Evolutionary conservation across 495 filamentous ascomycete species (phyloP), one percentile per base, ranked within the genome.

Genomic region (Penicillium canariense): DNA sequence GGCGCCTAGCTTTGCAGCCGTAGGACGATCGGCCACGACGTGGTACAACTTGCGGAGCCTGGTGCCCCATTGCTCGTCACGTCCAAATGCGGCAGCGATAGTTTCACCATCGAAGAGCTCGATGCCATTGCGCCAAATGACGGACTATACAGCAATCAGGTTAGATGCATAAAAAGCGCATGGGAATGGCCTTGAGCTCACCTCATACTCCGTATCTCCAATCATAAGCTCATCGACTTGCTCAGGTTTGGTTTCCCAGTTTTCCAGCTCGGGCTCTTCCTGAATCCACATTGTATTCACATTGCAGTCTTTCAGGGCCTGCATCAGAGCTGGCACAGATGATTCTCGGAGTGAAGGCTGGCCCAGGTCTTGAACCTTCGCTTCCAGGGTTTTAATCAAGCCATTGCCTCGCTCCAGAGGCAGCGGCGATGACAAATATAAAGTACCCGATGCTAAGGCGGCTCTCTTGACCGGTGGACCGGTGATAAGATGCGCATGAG

Each of bases 51-150:
- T 72, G 54, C 72, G 70, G 15, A 75, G 62, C 31, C 63, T 61
- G 8, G 54, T 48, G 5, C 67, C 68, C 67, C 64, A 69, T 51
- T 59, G 17, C 18, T 53, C 32, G 26, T 70, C 56, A 26, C 56
- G 56, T 9, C 69, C 63, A 38, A 73, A 73, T 12, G 69, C 70
- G 7, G 62, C 59, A 23, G 63, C 56, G 12, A 73, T 72, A 0
- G 63, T 61, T 38, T 60, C 26, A 17, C 65, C 65, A 15, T 69
- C 60, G 5, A 68, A 48, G 3, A 60, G 53, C 18, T 75, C 72
- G 48, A 73, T 59, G 2, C 72, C 72, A 28, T 73, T 69, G n/a
- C 72, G 62, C 72, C 72, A 75, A 12, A 75, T 73, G 25, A 72
- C 63, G 2, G 72, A 73, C 70, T 74, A 25, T 32, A 38, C 5